Evolutionary conservation across 805 yeast species (phyloP), one percentile per base, ranked within the genome.

Genomic region (Torulaspora delbrueckii): DNA sequence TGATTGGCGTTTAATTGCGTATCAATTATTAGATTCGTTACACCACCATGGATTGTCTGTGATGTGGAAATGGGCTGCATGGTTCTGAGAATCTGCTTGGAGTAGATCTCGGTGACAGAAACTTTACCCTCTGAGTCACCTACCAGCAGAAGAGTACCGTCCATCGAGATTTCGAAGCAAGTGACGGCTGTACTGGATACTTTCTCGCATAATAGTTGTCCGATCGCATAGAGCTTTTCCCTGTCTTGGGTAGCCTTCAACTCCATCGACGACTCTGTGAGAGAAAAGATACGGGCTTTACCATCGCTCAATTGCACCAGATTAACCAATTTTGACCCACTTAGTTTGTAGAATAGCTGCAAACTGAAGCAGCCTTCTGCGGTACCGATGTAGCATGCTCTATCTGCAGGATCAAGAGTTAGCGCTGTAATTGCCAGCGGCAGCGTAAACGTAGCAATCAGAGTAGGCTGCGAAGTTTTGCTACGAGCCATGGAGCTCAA

Each of bases 41-140:
- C 60, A 24, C 50, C 48, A 9, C 66, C 66, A 14, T 47, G 46
- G 13, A 55, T 25, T 23, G 48, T 48, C 27, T 60, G 59, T n/a
- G 57, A 47, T 1, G 60, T 55, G 12, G 60, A 55, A 25, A 62
- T 46, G 6, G 67, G 57, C 37, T 58, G 62, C 51, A 81, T 68
- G n/a, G 77, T 74, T 58, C 78, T 81, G 23, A 78, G 69, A 13
- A 81, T 78, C 63, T 85, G 93, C 57, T 77, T 81, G 0, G 91
- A 80, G 12, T 73, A 76, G 5, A 82, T 71, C 63, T 91, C 97
- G 55, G 82, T 75, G 1, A 82, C 72, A 33, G 76, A 75, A 2
- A 86, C 78, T 24, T 76, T 72, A 1, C 97, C 97, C n/a, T 55
- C 58, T 0, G 74, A 63, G 59, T 86, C 95, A 28, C 96, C 97